Base-by-base conservation (phyloP, 1,139 yeast species). In the Yamadazyma pseudoaaseri region DNA sequence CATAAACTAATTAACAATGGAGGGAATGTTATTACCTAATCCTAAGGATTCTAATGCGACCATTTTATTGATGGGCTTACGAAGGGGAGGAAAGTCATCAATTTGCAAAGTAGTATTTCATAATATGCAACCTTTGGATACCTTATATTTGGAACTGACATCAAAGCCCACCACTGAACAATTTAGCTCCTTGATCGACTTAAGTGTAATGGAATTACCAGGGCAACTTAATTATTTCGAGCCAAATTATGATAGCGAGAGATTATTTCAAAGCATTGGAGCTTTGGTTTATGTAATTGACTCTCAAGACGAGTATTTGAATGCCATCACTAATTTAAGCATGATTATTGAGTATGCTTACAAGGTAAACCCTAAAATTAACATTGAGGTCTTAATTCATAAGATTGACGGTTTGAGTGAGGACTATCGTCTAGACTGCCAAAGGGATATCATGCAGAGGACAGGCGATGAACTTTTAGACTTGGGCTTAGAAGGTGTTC, bases 101-200 rank as follows among this genome's bases (percentile, higher is more conserved):
- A 89, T 90, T 22, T 83, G 96, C 52, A 89, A 90, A 57, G 97
- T 92, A 16, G 95, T 92, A 2, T 92, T 92, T 60, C 96, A 92
- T 55, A 86, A 87, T 54, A 87, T 94, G 96, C 96, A 87, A 53
- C 97, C 98, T 1, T 65, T 90, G 41, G 97, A 92, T 52, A 90
- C 97, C 0, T 59, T 90, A 29, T 92, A 90, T 52, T 66, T 92
- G 34, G 98, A 92, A 51, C 81, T 92, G 40, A 92, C 98, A 0
- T 76, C 95, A 4, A 84, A 82, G 47, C 97, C 97, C 1, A 85
- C 95, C 10, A 74, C 83, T 16, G 92, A 84, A 46, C 85, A 79
- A 48, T 79, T 81, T 47, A 72, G 79, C 20, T 86, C 96, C 6
- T 69, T 92, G 37, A 86, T 90, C 28, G 95, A 89, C 53, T 67